Conservation (phyloP, 768 basidiomycete species). For the Agaricus blazei region DNA sequence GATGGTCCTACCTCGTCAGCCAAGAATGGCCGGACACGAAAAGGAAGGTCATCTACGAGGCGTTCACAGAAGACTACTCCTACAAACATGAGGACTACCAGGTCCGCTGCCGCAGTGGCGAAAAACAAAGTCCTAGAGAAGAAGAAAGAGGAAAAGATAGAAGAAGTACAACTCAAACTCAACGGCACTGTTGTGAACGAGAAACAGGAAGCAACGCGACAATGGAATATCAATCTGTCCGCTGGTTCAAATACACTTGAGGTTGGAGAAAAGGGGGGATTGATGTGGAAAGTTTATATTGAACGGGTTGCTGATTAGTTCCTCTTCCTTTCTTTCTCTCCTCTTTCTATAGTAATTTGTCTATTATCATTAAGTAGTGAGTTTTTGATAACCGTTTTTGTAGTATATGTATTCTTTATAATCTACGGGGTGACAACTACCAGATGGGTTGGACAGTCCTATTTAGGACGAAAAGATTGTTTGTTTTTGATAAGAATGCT, state of each 20-base stretch:
- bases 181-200: slow-evolving; percentile 51
- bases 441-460: too few relatives aligned
- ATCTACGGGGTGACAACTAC: not conserved
- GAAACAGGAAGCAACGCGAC: slow-evolving; percentile 37
- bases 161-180: slow-evolving; percentile 57
- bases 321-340: not conserved
- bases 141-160: slow-evolving; percentile 48
- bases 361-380: not conserved
- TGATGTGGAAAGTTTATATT: slow-evolving; percentile 67
- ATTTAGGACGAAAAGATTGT: not conserved
- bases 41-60: slow-evolving; percentile 31
- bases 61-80: slow-evolving; percentile 17
- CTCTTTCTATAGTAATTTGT: not conserved
- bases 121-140: slow-evolving; percentile 21
- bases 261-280: slow-evolving; percentile 65
- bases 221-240: slow-evolving; percentile 61
- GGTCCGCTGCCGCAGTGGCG: slow-evolving; percentile 24
- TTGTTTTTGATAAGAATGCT: slow-evolving; percentile 1
- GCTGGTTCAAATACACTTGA: slow-evolving; percentile 62
- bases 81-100: slow-evolving; percentile 15
- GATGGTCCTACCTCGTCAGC: slow-evolving; percentile 31
- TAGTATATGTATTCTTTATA: slow-evolving; percentile 3
- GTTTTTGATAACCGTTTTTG: not conserved
- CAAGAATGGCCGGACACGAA: slow-evolving; percentile 39
- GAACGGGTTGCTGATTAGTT: slow-evolving; percentile 31